Evolutionary conservation across 352 stramenopile species (phyloP).

Genomic region (Pythium vanterpoolii): DNA sequence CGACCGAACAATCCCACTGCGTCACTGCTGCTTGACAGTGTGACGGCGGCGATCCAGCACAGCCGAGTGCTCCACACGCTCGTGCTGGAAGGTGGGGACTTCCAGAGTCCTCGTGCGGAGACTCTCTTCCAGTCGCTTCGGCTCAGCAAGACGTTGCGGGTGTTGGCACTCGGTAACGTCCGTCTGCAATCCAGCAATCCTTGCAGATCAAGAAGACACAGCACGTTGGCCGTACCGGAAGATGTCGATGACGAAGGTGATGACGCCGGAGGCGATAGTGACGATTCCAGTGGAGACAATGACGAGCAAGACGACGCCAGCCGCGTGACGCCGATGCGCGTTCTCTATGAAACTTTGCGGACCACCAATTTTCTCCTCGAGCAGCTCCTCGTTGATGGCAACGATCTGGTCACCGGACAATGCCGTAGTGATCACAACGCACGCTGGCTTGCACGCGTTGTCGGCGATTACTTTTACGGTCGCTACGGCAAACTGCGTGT

Average conservation of each 20-base stretch:
- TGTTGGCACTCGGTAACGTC: slow-evolving; percentile 44
- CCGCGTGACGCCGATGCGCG: slow-evolving; percentile 24
- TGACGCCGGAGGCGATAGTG: slow-evolving; percentile 2
- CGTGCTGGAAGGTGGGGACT: slow-evolving; percentile 33
- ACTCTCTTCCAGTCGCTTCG: slow-evolving; percentile 39
- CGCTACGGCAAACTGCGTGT: slow-evolving; percentile 51
- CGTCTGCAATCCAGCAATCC: not conserved
- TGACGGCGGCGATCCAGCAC: slow-evolving; percentile 49
- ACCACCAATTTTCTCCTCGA: slow-evolving; percentile 63
- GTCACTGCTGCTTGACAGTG: slow-evolving; percentile 25
- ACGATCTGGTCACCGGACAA: slow-evolving; percentile 26
- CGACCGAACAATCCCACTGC: not conserved
- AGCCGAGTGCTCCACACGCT: slow-evolving; percentile 40
- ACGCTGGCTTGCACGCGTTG: slow-evolving; percentile 29
- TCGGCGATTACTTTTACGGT: slow-evolving; percentile 78
- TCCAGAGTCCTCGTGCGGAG: slow-evolving; percentile 24
- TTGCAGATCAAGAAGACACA: not conserved
- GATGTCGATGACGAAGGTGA: not conserved
- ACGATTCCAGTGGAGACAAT: slow-evolving; percentile 1
- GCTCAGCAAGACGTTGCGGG: slow-evolving; percentile 36
- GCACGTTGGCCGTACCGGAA: not conserved
- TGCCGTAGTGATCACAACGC: slow-evolving; percentile 30
- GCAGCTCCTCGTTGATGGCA: slow-evolving; percentile 58
- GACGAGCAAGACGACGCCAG: not conserved
- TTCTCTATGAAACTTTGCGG: slow-evolving; percentile 34